phyloP scores from a whole-genome alignment of 129 eudicot species.

The Gnaphalium uliginosum region DNA sequence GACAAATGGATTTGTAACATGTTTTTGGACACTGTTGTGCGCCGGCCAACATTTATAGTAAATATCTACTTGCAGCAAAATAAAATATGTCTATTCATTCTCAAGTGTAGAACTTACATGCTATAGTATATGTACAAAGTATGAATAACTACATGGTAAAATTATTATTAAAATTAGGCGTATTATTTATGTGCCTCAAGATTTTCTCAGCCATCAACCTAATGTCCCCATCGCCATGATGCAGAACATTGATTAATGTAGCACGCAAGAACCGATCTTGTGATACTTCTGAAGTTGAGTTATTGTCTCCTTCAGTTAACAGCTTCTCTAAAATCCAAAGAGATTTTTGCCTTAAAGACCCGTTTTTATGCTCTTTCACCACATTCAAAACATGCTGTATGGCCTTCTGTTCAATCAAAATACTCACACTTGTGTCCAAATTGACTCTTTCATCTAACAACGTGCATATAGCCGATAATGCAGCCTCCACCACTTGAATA shows the following conservation, averaged over 20 bases:
- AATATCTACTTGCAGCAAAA: background rate
- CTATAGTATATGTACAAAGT: constrained; percentile 16
- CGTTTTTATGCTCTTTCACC: constrained; percentile 57
- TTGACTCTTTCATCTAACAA: constrained; percentile 57
- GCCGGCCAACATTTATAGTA: constrained; percentile 1
- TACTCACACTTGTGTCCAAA: constrained; percentile 49
- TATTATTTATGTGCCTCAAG: constrained; percentile 51
- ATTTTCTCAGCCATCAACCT: constrained; percentile 73
- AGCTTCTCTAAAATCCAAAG: constrained; percentile 66
- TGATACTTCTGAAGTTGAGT: constrained; percentile 52
- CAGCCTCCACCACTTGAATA: constrained; percentile 62
- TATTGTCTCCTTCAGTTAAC: constrained; percentile 54
- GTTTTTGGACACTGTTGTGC: background rate
- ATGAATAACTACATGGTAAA: constrained; percentile 34
- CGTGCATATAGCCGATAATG: constrained; percentile 62
- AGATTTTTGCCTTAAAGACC: constrained; percentile 47
- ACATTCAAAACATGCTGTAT: constrained; percentile 51
- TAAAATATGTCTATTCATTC: background rate
- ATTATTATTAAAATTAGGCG: constrained; percentile 32
- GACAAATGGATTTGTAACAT: background rate
- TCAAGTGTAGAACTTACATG: background rate
- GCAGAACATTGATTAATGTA: constrained; percentile 55
- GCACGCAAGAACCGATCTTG: constrained; percentile 54
- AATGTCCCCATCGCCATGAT: constrained; percentile 61
- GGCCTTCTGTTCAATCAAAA: constrained; percentile 43